Evolutionary conservation across 139 green algal species (phyloP).

Genomic region (Pseudopediastrum boryanum): DNA sequence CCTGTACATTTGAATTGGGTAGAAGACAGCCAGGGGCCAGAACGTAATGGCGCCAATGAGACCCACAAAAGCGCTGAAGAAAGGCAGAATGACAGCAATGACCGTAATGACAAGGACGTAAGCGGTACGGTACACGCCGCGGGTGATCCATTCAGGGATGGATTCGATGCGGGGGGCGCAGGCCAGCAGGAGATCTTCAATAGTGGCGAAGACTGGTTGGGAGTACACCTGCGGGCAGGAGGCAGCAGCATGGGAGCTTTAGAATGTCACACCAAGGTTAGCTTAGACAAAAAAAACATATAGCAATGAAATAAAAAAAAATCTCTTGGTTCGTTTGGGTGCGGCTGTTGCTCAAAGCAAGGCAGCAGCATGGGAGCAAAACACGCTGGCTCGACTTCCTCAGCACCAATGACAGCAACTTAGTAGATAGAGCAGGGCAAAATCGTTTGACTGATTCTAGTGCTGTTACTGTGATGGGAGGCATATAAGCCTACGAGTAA

Average conservation of each 20-base stretch:
- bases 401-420: too few relatives aligned
- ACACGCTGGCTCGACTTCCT: too few relatives aligned
- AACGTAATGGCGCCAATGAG: constrained; percentile 5
- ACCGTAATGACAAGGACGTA: constrained; percentile 13
- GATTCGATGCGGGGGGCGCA: not conserved
- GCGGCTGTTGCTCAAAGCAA: too few relatives aligned
- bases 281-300: too few relatives aligned
- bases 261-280: too few relatives aligned
- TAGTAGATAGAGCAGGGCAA: too few relatives aligned
- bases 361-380: too few relatives aligned
- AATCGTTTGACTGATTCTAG: too few relatives aligned
- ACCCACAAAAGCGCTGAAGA: constrained; percentile 11
- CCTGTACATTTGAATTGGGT: constrained; percentile 6
- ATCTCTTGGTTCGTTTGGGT: too few relatives aligned
- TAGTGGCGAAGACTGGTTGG: constrained; percentile 7
- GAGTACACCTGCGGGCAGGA: constrained; percentile 7
- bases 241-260: not conserved
- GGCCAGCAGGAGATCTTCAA: not conserved
- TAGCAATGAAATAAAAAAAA: too few relatives aligned
- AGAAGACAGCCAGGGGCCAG: not conserved
- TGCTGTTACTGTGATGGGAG: too few relatives aligned
- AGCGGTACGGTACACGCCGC: not conserved
- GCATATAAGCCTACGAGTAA: too few relatives aligned
- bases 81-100: not conserved
- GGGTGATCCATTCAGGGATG: not conserved